Base-by-base conservation (phyloP, 495 filamentous ascomycete species). In the Margaritispora aquatica region DNA sequence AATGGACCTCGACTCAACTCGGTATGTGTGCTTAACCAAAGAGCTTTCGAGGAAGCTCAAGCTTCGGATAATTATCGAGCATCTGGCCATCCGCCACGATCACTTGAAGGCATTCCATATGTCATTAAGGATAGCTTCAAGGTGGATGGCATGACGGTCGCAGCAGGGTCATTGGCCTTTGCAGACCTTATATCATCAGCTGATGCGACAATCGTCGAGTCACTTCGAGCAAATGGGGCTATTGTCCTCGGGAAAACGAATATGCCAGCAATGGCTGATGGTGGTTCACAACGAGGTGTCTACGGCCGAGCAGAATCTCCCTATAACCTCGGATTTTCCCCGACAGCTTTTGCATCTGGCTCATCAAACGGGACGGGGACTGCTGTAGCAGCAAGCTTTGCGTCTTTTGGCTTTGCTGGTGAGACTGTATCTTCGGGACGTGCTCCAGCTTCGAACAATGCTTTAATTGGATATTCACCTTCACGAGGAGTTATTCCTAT, bases 81-180 rank as follows among this genome's bases (percentile, higher is more conserved):
- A n/a, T 41, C 51, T 23, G 66, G 38, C 17, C 38, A 15, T 8
- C 38, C 38, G 62, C 1, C 7, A 17, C 17, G 50, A 3, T 26
- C 57, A 29, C 38, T 26, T 4, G 58, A 54, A 67, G 71, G 38
- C 2, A 73, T 73, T 47, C 69, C 70, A 10, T 72, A 61, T 57
- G 70, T 67, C 19, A 51, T 72, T 44, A 74, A 72, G 49, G 71
- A 74, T 46, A 69, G 66, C 56, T 71, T 65, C 66, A 70, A 60
- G 53, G 59, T 67, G 15, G 57, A 64, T 47, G 67, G 69, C 44
- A 58, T 72, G 51, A 72, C 70, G 5, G 70, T 69, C 11, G 64
- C 71, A n/a, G 27, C 64, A 26, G 71, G 70, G 19, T 72, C 71
- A 0, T 70, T 68, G 10, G 71, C 70, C 2, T 66, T 74, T 50